A percentile compares a stretch with the other conserved stretches of the same genome.
Evolutionary conservation across 2,329 filamentous ascomycete species (phyloP).

Genomic region (Nakataea oryzae): DNA sequence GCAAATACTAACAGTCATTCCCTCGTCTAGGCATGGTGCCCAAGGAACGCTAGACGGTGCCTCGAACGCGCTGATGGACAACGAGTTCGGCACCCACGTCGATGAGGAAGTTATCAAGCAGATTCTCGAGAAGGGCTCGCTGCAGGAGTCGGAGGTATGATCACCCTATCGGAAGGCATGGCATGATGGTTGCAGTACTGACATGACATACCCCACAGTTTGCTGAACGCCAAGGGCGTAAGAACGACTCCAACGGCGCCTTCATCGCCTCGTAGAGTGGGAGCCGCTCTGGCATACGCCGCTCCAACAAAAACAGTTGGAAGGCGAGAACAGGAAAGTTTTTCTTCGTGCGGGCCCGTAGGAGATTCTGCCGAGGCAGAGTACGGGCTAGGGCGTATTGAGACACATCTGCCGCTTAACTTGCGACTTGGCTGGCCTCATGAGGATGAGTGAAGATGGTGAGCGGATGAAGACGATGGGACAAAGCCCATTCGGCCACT

Average conservation of each 20-base stretch:
- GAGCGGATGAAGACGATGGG: not conserved
- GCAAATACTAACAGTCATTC: not conserved
- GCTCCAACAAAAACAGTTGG: not conserved
- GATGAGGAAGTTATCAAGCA: conserved; percentile 73
- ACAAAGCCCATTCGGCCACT: not conserved
- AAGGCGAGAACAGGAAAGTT: not conserved
- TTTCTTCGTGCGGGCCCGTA: not conserved
- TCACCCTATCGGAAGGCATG: not conserved
- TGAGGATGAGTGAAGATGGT: not conserved
- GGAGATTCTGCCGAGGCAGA: not conserved
- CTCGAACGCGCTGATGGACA: conserved; percentile 64
- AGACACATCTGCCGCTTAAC: not conserved
- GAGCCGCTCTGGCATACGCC: too few species aligned
- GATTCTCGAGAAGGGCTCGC: conserved; percentile 67
- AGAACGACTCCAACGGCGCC: not conserved
- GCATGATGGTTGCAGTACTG: not conserved
- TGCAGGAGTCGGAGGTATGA: conserved; percentile 50
- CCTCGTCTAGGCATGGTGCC: conserved; percentile 60
- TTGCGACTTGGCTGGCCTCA: not conserved
- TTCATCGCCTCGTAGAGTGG: not conserved
- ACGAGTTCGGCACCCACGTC: conserved; percentile 74
- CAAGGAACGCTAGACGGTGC: conserved; percentile 72
- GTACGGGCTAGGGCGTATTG: not conserved
- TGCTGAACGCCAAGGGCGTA: not conserved
- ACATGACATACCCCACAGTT: not conserved